A percentile compares a stretch with the other conserved stretches of the same genome.
These are phyloP conservation scores for Pythium diclinum DNA, from an alignment of 352 stramenopile genomes.

Conservation along the genomic window DNA sequence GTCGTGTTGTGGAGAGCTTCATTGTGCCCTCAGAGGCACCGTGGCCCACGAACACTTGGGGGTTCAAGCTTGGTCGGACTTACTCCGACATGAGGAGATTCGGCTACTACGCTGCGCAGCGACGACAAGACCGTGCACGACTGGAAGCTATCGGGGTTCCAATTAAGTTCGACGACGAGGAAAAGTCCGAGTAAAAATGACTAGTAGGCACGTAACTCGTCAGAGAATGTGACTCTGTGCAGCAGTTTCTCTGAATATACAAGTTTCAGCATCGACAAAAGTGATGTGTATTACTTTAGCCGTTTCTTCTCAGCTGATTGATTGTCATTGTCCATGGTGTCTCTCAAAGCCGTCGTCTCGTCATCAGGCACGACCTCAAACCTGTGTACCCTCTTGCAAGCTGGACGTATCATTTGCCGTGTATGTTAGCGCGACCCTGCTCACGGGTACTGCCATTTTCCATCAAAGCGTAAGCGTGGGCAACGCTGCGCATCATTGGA, in stretches of 20 bases:
- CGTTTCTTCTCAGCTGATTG: background rate
- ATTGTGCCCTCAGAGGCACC: background rate
- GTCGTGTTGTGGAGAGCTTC: background rate
- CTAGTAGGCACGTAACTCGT: no score
- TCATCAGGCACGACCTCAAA: constrained; percentile 37
- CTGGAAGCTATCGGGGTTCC: background rate
- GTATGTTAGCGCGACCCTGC: no score
- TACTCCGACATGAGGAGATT: background rate
- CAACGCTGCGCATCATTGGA: no score
- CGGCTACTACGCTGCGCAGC: background rate
- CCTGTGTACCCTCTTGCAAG: no score
- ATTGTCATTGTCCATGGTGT: background rate
- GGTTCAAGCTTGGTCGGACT: background rate
- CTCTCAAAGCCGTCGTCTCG: constrained; percentile 21
- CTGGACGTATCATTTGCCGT: no score
- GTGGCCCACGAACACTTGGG: background rate
- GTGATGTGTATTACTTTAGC: no score
- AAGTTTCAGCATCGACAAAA: no score
- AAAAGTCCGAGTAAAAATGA: no score
- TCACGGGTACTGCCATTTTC: no score
- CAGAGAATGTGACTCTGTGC: no score
- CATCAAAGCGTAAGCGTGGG: no score
- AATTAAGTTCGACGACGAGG: background rate
- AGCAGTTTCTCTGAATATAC: no score
- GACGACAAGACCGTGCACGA: background rate